Evolutionary conservation across 768 basidiomycete species (phyloP), one percentile per base, ranked within the genome.

Genomic region (Lactarius trivialis): DNA sequence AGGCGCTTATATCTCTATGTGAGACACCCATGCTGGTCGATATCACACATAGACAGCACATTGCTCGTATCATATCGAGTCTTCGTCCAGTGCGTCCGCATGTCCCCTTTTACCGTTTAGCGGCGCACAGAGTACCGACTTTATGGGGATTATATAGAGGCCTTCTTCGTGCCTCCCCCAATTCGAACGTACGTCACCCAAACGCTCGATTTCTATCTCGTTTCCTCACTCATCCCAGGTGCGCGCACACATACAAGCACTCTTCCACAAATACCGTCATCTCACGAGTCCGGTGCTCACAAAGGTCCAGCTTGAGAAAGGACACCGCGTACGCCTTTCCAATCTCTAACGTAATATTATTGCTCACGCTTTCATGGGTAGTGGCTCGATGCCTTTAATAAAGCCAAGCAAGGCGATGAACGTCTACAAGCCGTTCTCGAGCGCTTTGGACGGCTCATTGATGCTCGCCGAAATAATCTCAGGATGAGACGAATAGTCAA

Each of bases 101-200:
- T 24, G 77, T 82, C 3, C 84, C 88, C 3, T 89, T 92, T 68
- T 91, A 79, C 69, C 71, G 81, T 54, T 84, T 92, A 30, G 76
- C 79, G 0, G 85, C 85, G 0, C 93, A 95, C 71, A 81, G 86
- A 24, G 73, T 85, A 30, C 91, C 93, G 3, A 92, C 90, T 0
- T 71, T 88, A 67, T 91, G 89, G 88, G 72, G 77, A 0, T 74
- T 94, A 5, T 95, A 93, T 11, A 80, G 91, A 24, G 82, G 83
- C 4, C 77, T 95, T 15, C 72, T 90, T 53, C 74, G 78, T 32
- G 68, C 78, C 43, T 78, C 88, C 7, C 81, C 83, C 0, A 78
- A 78, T 15, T 78, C 81, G 30, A 76, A 82, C 69, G 88, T 89
- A 67, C 58, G 82, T 71, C 9, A 49, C 1, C 32, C 19, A n/a